Conservation (phyloP, 228 moss, liverwort and hornwort genomes). For the Sphagnum magellanicum region DNA sequence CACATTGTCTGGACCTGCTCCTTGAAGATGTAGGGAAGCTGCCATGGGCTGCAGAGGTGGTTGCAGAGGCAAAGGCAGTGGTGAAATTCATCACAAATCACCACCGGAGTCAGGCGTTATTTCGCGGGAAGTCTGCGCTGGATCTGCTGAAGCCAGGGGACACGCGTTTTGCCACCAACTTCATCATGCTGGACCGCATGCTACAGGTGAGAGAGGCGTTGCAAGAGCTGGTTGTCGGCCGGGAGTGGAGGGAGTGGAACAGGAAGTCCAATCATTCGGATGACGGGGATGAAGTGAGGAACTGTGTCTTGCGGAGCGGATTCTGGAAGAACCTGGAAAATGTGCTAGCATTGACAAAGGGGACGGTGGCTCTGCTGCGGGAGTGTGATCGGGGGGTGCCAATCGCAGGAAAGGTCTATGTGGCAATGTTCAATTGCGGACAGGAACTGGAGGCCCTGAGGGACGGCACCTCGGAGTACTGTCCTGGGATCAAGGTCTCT, state of each 20-base stretch:
- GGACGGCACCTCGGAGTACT: too few species aligned
- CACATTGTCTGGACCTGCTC: background rate
- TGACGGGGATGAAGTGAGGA: background rate
- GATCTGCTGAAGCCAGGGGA: background rate
- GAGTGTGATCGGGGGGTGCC: background rate
- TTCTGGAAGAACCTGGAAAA: background rate
- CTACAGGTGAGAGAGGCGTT: background rate
- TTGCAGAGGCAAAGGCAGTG: background rate
- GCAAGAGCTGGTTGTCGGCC: background rate
- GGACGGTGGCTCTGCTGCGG: background rate
- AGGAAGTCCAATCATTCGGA: too few species aligned
- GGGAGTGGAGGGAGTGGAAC: too few species aligned
- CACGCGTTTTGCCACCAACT: background rate
- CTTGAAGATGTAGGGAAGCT: slow-evolving; percentile 2
- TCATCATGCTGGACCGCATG: background rate
- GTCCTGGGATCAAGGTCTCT: too few species aligned
- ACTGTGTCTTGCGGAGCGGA: background rate
- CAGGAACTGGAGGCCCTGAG: too few species aligned
- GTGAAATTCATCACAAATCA: slow-evolving; percentile 1
- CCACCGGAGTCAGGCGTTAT: background rate
- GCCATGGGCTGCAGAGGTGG: background rate
- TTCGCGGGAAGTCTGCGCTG: background rate
- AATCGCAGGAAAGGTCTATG: too few species aligned
- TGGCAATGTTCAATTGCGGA: too few species aligned
- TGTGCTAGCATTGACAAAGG: background rate